Evolutionary conservation across 495 filamentous ascomycete species (phyloP).

Genomic region (Penicillium crystallinum): DNA sequence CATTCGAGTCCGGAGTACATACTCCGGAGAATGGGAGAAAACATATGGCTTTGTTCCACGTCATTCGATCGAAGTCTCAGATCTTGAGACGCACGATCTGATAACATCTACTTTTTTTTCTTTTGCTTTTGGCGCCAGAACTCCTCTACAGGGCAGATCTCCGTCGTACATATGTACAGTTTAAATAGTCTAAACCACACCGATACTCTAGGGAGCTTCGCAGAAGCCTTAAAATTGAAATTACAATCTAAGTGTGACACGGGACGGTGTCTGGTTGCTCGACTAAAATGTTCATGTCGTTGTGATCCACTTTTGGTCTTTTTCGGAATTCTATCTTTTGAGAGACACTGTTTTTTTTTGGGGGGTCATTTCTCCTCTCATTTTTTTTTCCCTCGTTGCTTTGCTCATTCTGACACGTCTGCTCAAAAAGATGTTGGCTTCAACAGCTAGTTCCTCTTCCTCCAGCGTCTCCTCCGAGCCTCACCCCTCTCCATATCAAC

Average conservation of each 20-base stretch:
- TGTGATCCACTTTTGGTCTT: slow-evolving; percentile 29
- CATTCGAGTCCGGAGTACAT: not conserved
- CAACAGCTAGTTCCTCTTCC: slow-evolving; percentile 24
- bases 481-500: slow-evolving; percentile 23
- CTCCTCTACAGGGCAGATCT: not conserved
- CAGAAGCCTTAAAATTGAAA: slow-evolving; percentile 1
- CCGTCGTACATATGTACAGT: not conserved
- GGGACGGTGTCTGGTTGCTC: slow-evolving; percentile 18
- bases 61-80: slow-evolving; percentile 3
- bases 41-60: slow-evolving; percentile 2
- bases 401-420: slow-evolving; percentile 1
- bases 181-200: not conserved
- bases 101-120: not conserved
- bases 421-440: slow-evolving; percentile 21
- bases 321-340: slow-evolving; percentile 12
- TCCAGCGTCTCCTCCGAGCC: slow-evolving; percentile 29
- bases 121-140: not conserved
- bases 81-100: slow-evolving; percentile 4
- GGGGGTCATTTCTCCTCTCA: slow-evolving; percentile 16
- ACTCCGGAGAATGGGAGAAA: too few species aligned
- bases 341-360: slow-evolving; percentile 11
- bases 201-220: too few species aligned
- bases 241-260: slow-evolving; percentile 32
- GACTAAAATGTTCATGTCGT: slow-evolving; percentile 22
- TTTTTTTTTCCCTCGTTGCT: slow-evolving; percentile 11